Evolutionary conservation across 805 yeast species (phyloP).

Genomic region (Maudiozyma bulderi): DNA sequence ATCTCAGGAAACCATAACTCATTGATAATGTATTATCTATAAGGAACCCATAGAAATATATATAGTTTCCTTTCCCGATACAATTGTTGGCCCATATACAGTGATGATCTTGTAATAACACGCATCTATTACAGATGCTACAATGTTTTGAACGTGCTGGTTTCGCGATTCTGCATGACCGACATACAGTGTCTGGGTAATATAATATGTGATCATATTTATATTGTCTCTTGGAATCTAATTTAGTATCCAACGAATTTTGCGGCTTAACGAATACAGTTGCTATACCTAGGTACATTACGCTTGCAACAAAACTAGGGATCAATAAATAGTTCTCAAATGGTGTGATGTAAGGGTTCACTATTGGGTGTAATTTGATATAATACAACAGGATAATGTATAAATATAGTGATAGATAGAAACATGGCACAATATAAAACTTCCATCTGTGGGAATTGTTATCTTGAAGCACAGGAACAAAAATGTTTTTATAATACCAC

Average conservation of each 20-base stretch:
- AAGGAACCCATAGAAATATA: conserved; percentile 51
- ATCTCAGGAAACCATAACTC: conserved; percentile 35
- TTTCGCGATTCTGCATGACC: conserved; percentile 52
- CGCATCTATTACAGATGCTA: conserved; percentile 53
- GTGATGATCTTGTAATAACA: conserved; percentile 62
- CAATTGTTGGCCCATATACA: conserved; percentile 69
- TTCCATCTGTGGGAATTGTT: conserved; percentile 19
- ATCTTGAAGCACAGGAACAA: conserved; percentile 20
- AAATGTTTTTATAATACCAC: conserved; percentile 19
- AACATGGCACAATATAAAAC: conserved; percentile 22
- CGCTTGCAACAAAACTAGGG: conserved; percentile 14
- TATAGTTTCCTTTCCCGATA: conserved; percentile 56
- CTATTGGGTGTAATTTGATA: conserved; percentile 8
- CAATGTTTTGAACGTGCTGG: conserved; percentile 75
- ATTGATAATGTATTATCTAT: conserved; percentile 38
- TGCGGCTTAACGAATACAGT: conserved; percentile 17
- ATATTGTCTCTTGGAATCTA: conserved; percentile 13
- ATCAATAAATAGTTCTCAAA: conserved; percentile 16
- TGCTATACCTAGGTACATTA: conserved; percentile 14
- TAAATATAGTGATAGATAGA: conserved; percentile 19
- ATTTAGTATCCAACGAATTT: conserved; percentile 3
- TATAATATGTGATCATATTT: conserved; percentile 45
- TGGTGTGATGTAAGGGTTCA: conserved; percentile 5
- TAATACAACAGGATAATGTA: conserved; percentile 14
- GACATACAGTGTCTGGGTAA: conserved; percentile 39